Conservation (phyloP, 805 yeast genomes). For the Spathaspora hagerdaliae region DNA sequence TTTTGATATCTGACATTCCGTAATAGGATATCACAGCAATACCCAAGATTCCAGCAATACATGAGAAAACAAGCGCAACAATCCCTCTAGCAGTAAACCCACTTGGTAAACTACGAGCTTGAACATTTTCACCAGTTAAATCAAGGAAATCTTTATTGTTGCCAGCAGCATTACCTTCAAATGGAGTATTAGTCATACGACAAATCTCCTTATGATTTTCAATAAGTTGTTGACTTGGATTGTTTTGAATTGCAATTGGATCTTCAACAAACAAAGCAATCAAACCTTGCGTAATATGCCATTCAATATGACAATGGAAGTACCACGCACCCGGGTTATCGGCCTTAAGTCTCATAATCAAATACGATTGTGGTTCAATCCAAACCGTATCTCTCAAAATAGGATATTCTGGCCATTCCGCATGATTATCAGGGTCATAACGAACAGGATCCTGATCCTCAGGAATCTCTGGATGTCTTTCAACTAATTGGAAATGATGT, state of each 20-base stretch:
- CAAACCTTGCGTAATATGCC: constrained; percentile 81
- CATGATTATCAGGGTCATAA: constrained; percentile 37
- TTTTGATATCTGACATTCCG: constrained; percentile 79
- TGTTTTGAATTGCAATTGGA: constrained; percentile 47
- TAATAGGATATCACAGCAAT: constrained; percentile 70
- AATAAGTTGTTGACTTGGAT: constrained; percentile 49
- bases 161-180: constrained; percentile 86
- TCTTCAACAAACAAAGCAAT: constrained; percentile 72
- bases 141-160: constrained; percentile 63
- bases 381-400: constrained; percentile 66
- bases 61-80: constrained; percentile 89
- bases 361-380: constrained; percentile 63
- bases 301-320: constrained; percentile 88
- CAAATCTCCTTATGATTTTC: constrained; percentile 63
- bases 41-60: constrained; percentile 82
- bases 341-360: constrained; percentile 72
- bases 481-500: constrained; percentile 61
- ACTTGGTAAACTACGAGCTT: constrained; percentile 61
- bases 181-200: constrained; percentile 46
- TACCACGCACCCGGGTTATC: constrained; percentile 93
- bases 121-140: constrained; percentile 72
- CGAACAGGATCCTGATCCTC: constrained; percentile 50
- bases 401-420: constrained; percentile 54
- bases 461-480: constrained; percentile 47
- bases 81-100: constrained; percentile 97